Evolutionary conservation across 371 early-diverging fungal species (phyloP).

Genomic region (Mucor plumbeus): DNA sequence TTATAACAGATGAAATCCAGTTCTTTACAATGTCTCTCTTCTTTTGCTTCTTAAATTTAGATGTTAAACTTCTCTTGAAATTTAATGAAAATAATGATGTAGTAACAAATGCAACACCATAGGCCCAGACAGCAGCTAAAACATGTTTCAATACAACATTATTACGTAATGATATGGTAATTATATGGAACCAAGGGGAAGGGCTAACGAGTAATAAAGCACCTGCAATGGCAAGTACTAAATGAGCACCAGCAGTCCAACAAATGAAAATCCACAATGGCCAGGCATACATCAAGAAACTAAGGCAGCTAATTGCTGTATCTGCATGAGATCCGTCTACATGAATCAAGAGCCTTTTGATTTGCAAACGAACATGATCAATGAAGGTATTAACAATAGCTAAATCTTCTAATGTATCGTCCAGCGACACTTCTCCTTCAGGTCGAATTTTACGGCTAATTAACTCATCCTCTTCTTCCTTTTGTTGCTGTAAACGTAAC

Average conservation of each 20-base stretch:
- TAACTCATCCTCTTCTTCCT: slow-evolving; percentile 35
- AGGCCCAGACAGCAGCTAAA: slow-evolving; percentile 36
- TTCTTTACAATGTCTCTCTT: background rate
- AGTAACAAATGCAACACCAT: slow-evolving; percentile 34
- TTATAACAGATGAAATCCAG: background rate
- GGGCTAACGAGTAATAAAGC: slow-evolving; percentile 21
- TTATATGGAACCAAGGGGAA: slow-evolving; percentile 37
- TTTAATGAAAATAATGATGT: background rate
- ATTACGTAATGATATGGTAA: slow-evolving; percentile 17
- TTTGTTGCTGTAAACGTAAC: slow-evolving; percentile 19
- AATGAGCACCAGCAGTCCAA: slow-evolving; percentile 29
- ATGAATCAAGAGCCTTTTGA: slow-evolving; percentile 3
- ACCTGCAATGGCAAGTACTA: slow-evolving; percentile 32
- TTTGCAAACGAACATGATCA: slow-evolving; percentile 16
- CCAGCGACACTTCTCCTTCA: slow-evolving; percentile 43
- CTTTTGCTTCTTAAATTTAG: background rate
- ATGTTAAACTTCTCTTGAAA: background rate
- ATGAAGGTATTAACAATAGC: slow-evolving; percentile 34
- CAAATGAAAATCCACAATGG: slow-evolving; percentile 40
- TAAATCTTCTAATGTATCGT: slow-evolving; percentile 46
- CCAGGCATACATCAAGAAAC: slow-evolving; percentile 33
- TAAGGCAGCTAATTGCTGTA: slow-evolving; percentile 25
- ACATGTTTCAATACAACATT: slow-evolving; percentile 30
- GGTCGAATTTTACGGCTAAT: slow-evolving; percentile 40
- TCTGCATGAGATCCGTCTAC: slow-evolving; percentile 38